Evolutionary conservation across 768 basidiomycete genomes (phyloP).

Genomic region (Candolleomyces aberdarensis): DNA sequence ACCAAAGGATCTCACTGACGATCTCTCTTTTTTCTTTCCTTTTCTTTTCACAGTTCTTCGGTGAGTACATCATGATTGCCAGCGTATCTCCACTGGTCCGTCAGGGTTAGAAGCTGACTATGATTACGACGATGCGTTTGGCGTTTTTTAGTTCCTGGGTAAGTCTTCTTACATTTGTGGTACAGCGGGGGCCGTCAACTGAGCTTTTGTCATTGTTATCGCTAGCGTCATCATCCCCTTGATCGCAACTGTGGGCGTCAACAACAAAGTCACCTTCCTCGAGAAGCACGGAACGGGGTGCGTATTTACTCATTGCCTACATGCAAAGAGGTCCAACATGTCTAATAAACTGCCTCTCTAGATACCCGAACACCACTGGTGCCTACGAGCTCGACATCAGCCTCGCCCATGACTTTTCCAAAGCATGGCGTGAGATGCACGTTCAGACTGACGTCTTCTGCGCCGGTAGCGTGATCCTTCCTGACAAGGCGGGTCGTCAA

Average conservation of each 20-base stretch:
- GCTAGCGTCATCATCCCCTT: slow-evolving; percentile 66
- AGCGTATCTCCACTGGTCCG: background rate
- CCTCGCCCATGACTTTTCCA: slow-evolving; percentile 42
- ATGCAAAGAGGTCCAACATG: background rate
- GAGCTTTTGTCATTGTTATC: slow-evolving; percentile 6
- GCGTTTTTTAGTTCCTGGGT: slow-evolving; percentile 44
- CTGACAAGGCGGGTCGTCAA: slow-evolving; percentile 66
- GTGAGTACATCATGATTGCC: slow-evolving; percentile 26
- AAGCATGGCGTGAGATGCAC: slow-evolving; percentile 77
- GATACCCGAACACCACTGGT: slow-evolving; percentile 64
- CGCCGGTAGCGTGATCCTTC: slow-evolving; percentile 67
- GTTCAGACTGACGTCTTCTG: slow-evolving; percentile 80
- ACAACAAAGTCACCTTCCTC: slow-evolving; percentile 78
- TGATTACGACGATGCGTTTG: slow-evolving; percentile 2
- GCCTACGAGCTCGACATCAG: slow-evolving; percentile 75
- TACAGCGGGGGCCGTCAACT: slow-evolving; percentile 4
- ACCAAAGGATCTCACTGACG: too few species aligned
- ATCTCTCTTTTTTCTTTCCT: background rate
- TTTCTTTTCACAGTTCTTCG: slow-evolving; percentile 37
- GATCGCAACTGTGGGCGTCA: slow-evolving; percentile 72
- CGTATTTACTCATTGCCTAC: slow-evolving; percentile 5
- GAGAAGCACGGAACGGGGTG: slow-evolving; percentile 71
- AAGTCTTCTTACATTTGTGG: slow-evolving; percentile 15
- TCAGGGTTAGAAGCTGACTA: background rate
- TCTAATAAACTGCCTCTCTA: slow-evolving; percentile 12